A percentile compares a stretch with the other conserved stretches of the same genome.
Evolutionary conservation across 805 yeast species (phyloP).

Genomic region (Barnettozyma salicaria): DNA sequence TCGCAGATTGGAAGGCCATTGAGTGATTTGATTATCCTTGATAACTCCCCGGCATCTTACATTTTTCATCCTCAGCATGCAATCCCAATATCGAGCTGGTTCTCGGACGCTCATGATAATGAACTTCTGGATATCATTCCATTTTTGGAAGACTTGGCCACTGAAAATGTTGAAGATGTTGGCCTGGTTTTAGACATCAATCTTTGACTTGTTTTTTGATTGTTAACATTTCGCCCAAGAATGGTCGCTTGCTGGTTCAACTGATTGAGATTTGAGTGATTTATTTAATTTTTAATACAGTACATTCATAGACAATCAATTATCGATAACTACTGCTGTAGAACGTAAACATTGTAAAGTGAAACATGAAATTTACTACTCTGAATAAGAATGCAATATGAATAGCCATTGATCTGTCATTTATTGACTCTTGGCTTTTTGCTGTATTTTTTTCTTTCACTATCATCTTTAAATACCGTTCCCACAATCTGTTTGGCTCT

Average conservation of each 20-base stretch:
- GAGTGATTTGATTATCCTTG: conserved; percentile 79
- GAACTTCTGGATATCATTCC: conserved; percentile 91
- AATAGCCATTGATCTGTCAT: not conserved
- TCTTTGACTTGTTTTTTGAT: conserved; percentile 12
- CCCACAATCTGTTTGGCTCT: conserved; percentile 85
- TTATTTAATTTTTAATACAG: too few species aligned
- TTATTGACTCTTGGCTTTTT: conserved; percentile 1
- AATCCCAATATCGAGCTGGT: conserved; percentile 96
- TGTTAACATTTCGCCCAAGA: not conserved
- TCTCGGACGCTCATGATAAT: conserved; percentile 95
- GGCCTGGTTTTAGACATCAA: conserved; percentile 78
- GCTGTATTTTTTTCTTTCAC: conserved; percentile 13
- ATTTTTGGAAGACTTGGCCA: conserved; percentile 77
- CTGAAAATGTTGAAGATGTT: conserved; percentile 72
- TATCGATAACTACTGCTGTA: too few species aligned
- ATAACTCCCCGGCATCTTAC: conserved; percentile 97
- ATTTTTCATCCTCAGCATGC: conserved; percentile 97
- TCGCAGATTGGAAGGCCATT: conserved; percentile 93
- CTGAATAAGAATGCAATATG: too few species aligned
- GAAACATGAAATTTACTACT: too few species aligned
- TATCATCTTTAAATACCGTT: conserved; percentile 55
- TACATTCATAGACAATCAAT: conserved; percentile 9
- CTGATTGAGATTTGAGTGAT: not conserved
- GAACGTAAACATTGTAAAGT: too few species aligned
- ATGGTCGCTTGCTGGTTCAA: conserved; percentile 6